Conservation (phyloP, 2,329 filamentous ascomycete genomes). For the Xylaria sp. region DNA sequence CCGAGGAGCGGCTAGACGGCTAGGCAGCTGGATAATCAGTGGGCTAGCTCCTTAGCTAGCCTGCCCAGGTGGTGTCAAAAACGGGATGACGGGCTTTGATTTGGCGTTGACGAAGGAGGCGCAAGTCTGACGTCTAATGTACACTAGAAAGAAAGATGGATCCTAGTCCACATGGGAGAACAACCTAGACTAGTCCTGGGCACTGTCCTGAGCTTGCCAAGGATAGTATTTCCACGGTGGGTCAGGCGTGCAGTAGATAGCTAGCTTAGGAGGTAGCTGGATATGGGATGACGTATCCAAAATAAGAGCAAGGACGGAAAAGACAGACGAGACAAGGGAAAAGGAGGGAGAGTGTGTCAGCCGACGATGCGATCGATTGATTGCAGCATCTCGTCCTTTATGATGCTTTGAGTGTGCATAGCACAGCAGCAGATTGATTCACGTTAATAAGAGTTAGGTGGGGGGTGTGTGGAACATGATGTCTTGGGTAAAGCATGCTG, state of each 20-base stretch:
- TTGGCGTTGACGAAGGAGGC: slow-evolving; percentile 31
- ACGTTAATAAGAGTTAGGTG: not conserved
- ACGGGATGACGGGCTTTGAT: slow-evolving; percentile 31
- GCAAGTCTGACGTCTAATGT: slow-evolving; percentile 27
- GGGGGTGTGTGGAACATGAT: slow-evolving; percentile 3
- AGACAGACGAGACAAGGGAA: not conserved
- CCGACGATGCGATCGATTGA: slow-evolving; percentile 5
- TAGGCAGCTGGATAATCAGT: slow-evolving; percentile 3
- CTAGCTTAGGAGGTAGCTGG: not conserved
- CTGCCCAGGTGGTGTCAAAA: slow-evolving; percentile 31
- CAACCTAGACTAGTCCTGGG: too few species aligned
- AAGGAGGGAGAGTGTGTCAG: not conserved
- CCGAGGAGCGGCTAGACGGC: too few species aligned
- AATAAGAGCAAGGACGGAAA: slow-evolving; percentile 2
- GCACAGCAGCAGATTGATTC: not conserved
- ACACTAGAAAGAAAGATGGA: slow-evolving; percentile 40
- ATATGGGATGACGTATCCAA: slow-evolving; percentile 21
- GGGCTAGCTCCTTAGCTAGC: not conserved
- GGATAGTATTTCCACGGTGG: not conserved
- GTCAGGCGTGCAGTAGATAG: not conserved
- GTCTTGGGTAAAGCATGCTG: slow-evolving; percentile 10
- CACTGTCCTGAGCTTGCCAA: slow-evolving; percentile 17
- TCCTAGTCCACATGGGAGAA: slow-evolving; percentile 24
- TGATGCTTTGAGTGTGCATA: not conserved
- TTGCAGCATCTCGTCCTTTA: not conserved